Evolutionary conservation across 1,284 basidiomycete species (phyloP), one percentile per base, ranked within the genome.

Genomic region (Ceratobasidium sp.): DNA sequence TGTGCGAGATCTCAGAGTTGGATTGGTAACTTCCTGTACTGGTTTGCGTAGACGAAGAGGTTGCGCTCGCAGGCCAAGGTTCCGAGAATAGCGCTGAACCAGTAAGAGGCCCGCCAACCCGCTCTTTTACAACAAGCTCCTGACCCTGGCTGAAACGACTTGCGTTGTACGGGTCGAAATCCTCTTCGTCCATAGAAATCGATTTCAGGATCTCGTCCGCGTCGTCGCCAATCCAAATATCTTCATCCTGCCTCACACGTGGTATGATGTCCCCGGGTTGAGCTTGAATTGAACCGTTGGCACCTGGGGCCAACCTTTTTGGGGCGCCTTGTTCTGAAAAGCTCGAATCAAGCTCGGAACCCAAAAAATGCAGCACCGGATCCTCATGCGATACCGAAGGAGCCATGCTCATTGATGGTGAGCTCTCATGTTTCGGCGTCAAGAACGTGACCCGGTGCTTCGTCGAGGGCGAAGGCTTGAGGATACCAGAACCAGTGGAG

Each of bases 401-500:
- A n/a, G 13, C 30, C 62, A 52, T 50, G 11, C 14, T 49, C 35
- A 35, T 54, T 30, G 26, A 6, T 11, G 18, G 46, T 7, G 49
- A 18, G 14, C 54, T 32, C 0, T 26, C 23, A 18, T 30, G 52
- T 13, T 28, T 58, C 16, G 66, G 66, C 1, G 44, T 69, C 41
- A 69, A 28, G 18, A 69, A 69, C 21, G 38, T 57, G 16, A 69
- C 66, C 23, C 66, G 66, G 14, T 69, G 66, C 18, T 38, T 69
- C 50, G 66, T 11, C 23, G 66, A 43, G 9, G 52, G 18, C 4
- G 21, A 35, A 11, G 50, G 18, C n/a, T 58, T 69, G 26, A 49
- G 32, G 21, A 16, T 58, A 30, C 41, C 30, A 18, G 54, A 35
- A n/a, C 46, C 21, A 50, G 30, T 30, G 18, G 66, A 47, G 21